phyloP scores from a whole-genome alignment of 805 yeast genomes.

The Isabelozyma heimii region DNA sequence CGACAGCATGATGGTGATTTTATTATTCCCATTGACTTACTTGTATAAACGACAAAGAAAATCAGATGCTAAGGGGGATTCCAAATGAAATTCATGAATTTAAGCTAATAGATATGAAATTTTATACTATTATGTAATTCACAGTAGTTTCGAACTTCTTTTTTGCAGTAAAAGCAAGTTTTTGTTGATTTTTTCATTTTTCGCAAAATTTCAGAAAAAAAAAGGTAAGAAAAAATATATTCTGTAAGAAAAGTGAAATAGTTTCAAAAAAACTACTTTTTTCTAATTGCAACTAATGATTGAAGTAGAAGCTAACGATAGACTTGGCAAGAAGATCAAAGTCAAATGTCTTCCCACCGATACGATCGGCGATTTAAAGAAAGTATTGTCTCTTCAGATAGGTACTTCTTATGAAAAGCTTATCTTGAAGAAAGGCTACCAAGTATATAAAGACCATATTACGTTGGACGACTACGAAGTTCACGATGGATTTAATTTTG shows the following conservation, averaged over 20 bases:
- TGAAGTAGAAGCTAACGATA: slow-evolving; percentile 42
- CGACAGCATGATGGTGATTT: slow-evolving; percentile 16
- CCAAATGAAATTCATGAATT: neutral
- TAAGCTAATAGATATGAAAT: too few relatives aligned
- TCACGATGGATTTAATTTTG: slow-evolving; percentile 84
- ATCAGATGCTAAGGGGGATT: neutral
- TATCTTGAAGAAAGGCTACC: slow-evolving; percentile 81
- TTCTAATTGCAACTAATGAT: slow-evolving; percentile 23
- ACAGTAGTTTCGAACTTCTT: neutral
- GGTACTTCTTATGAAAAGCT: slow-evolving; percentile 69
- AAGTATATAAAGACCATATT: slow-evolving; percentile 83
- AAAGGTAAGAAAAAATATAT: neutral
- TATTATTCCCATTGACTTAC: slow-evolving; percentile 20
- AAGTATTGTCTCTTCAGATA: slow-evolving; percentile 75
- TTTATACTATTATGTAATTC: neutral
- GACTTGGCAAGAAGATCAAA: slow-evolving; percentile 81
- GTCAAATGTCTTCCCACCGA: slow-evolving; percentile 89
- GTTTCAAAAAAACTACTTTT: neutral
- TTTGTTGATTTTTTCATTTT: neutral
- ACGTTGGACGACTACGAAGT: slow-evolving; percentile 92
- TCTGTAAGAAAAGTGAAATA: too few relatives aligned
- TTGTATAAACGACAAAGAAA: slow-evolving; percentile 9
- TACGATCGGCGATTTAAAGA: slow-evolving; percentile 86
- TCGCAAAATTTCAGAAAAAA: neutral
- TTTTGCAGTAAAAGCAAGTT: neutral